These are phyloP conservation scores for Diaporthe eres DNA, from an alignment of 2,329 filamentous ascomycete genomes.

Conservation along the genomic window DNA sequence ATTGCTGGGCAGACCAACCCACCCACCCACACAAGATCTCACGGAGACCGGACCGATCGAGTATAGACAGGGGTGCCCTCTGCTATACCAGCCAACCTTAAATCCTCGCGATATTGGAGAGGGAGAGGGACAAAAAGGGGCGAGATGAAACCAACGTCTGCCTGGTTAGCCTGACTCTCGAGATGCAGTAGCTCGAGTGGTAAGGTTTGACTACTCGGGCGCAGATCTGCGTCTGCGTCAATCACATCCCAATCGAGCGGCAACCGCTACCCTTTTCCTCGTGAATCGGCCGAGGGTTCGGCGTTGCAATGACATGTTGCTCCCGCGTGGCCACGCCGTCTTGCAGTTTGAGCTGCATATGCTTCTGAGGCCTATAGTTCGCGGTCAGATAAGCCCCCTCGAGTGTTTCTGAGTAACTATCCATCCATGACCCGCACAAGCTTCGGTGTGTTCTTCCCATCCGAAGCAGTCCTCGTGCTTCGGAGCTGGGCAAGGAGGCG, in stretches of 20 bases:
- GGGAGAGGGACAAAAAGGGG: constrained; percentile 8
- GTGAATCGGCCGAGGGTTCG: constrained; percentile 2
- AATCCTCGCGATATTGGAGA: constrained; percentile 9
- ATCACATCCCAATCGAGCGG: constrained; percentile 25
- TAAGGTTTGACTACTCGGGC: constrained; percentile 10
- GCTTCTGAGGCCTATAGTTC: neutral
- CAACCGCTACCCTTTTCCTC: constrained; percentile 7
- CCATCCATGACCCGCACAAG: constrained; percentile 3
- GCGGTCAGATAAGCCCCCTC: neutral
- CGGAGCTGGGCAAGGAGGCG: constrained; percentile 9
- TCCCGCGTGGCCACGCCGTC: neutral
- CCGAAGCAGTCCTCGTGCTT: neutral
- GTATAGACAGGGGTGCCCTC: constrained; percentile 7
- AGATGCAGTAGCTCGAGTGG: constrained; percentile 12
- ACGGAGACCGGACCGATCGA: constrained; percentile 30
- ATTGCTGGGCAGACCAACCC: neutral
- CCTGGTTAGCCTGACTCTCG: constrained; percentile 21
- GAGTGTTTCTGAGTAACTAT: neutral
- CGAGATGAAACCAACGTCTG: constrained; percentile 19
- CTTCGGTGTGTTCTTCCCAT: neutral
- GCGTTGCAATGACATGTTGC: neutral
- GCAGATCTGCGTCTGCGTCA: constrained; percentile 25
- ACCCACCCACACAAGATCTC: constrained; percentile 21
- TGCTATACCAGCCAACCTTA: constrained; percentile 25
- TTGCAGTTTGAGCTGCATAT: neutral